Conservation (phyloP, 1,284 basidiomycete genomes). For the Moniliophthora roreri region DNA sequence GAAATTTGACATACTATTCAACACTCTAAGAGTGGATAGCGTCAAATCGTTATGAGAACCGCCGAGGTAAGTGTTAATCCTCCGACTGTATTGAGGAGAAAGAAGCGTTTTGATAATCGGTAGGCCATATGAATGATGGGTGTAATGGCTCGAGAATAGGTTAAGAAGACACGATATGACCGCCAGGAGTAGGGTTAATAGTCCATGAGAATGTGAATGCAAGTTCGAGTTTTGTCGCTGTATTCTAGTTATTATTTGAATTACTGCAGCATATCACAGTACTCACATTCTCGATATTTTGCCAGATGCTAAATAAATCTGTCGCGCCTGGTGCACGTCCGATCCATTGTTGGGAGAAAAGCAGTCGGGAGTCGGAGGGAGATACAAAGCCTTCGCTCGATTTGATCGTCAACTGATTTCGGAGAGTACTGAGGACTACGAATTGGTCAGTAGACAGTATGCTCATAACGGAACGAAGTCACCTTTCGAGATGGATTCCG, state of each 20-base stretch:
- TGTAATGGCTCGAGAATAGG: slow-evolving; percentile 64
- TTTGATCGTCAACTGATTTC: slow-evolving; percentile 56
- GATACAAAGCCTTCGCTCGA: slow-evolving; percentile 40
- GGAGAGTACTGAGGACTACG: slow-evolving; percentile 48
- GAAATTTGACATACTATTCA: slow-evolving; percentile 58
- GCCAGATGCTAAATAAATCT: slow-evolving; percentile 67
- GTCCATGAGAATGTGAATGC: slow-evolving; percentile 17
- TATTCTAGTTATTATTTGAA: not conserved
- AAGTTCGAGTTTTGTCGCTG: slow-evolving; percentile 40
- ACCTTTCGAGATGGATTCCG: slow-evolving; percentile 25
- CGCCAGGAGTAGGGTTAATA: slow-evolving; percentile 47
- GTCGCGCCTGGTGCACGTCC: slow-evolving; percentile 51
- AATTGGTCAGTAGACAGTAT: slow-evolving; percentile 4
- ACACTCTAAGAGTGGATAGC: slow-evolving; percentile 63
- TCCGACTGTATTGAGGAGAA: slow-evolving; percentile 49
- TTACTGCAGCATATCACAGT: slow-evolving; percentile 11
- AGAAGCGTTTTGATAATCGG: slow-evolving; percentile 61
- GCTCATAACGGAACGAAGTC: not conserved
- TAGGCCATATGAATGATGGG: slow-evolving; percentile 57
- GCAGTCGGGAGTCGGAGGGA: slow-evolving; percentile 57
- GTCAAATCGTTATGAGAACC: slow-evolving; percentile 62
- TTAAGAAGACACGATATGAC: slow-evolving; percentile 55
- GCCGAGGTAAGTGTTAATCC: slow-evolving; percentile 58
- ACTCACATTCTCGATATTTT: slow-evolving; percentile 46
- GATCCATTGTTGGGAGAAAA: slow-evolving; percentile 62